Conservation (phyloP, 2,329 filamentous ascomycete species). For the Ophiosphaerella herpotricha region DNA sequence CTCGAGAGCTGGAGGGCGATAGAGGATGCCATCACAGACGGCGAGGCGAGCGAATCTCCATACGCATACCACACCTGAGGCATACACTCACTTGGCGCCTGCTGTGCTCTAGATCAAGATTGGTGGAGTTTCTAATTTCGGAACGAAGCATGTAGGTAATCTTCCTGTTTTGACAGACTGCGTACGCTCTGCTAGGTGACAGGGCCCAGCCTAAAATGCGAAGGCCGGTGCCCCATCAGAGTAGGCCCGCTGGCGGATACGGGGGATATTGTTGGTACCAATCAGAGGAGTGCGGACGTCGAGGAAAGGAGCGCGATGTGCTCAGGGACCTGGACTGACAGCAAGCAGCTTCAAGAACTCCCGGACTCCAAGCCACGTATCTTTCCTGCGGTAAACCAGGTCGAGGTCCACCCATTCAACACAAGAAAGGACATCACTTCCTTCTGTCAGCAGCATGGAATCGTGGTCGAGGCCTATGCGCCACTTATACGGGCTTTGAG, state of each 20-base stretch:
- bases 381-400: conserved; percentile 74
- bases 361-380: conserved; percentile 66
- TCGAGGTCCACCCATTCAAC: conserved; percentile 82
- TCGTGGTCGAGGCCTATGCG: conserved; percentile 78
- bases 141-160: conserved; percentile 68
- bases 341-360: conserved; percentile 67
- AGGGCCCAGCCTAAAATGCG: not conserved
- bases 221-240: conserved; percentile 9
- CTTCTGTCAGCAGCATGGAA: conserved; percentile 68
- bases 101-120: conserved; percentile 47
- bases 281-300: not conserved
- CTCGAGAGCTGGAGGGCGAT: conserved; percentile 76
- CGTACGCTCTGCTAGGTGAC: conserved; percentile 2
- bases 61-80: too few species aligned
- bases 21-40: conserved; percentile 73
- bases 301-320: too few species aligned
- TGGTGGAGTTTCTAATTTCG: conserved; percentile 79
- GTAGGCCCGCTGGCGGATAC: too few species aligned
- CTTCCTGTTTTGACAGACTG: conserved; percentile 6
- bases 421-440: conserved; percentile 69
- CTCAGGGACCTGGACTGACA: conserved; percentile 15
- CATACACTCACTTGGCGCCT: not conserved
- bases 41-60: conserved; percentile 57
- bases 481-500: conserved; percentile 73
- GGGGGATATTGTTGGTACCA: not conserved